Evolutionary conservation across 176 grass and related monocot genomes (phyloP).

Genomic region (Zoysia pacifica): DNA sequence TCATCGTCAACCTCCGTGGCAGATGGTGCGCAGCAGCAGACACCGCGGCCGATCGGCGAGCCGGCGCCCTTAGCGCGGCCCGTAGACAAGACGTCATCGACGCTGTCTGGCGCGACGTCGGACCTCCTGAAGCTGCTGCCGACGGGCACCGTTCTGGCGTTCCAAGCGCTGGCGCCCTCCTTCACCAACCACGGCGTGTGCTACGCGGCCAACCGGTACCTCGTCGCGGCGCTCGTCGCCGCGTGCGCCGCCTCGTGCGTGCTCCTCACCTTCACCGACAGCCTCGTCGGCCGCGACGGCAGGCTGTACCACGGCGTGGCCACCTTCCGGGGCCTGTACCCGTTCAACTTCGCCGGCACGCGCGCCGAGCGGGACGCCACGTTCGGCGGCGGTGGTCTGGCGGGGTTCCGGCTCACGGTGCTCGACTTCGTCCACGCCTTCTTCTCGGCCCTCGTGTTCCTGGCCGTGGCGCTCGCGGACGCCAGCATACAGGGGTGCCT

Average conservation of each 20-base stretch:
- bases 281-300: constrained; percentile 51
- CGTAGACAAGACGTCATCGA: not conserved
- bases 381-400: constrained; percentile 33
- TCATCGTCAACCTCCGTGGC: not conserved
- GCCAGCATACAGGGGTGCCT: constrained; percentile 55
- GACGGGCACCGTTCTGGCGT: constrained; percentile 59
- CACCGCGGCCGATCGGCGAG: not conserved
- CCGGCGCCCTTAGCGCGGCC: not conserved
- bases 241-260: constrained; percentile 41
- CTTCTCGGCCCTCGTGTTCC: constrained; percentile 60
- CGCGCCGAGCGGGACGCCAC: not conserved
- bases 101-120: constrained; percentile 42
- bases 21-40: not conserved
- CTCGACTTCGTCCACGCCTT: constrained; percentile 59
- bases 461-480: constrained; percentile 51
- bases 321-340: constrained; percentile 44
- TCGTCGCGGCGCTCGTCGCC: constrained; percentile 40
- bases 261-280: constrained; percentile 72
- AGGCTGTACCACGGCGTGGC: constrained; percentile 76
- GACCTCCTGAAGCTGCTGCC: constrained; percentile 65
- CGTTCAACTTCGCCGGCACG: constrained; percentile 42
- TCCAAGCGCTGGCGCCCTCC: constrained; percentile 67
- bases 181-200: constrained; percentile 65
- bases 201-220: constrained; percentile 46
- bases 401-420: constrained; percentile 28